These are phyloP conservation scores for Luzula sylvatica DNA, from an alignment of 176 grass and related monocot species.

Conservation along the genomic window DNA sequence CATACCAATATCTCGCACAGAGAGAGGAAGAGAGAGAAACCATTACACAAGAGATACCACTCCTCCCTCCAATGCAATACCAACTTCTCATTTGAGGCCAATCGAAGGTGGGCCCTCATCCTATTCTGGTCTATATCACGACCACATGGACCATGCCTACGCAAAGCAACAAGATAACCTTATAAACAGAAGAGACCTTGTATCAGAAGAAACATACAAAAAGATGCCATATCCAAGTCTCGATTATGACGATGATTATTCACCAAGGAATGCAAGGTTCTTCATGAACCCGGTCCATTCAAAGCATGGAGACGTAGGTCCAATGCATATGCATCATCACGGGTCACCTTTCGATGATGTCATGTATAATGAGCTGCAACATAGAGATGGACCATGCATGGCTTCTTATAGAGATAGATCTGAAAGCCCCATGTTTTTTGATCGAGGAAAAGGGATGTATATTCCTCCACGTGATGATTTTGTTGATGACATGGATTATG, in stretches of 20 bases:
- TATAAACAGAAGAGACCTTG: constrained; percentile 26
- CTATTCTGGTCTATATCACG: constrained; percentile 23
- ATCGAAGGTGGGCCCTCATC: constrained; percentile 44
- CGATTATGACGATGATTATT: constrained; percentile 23
- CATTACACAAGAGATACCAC: too few species aligned
- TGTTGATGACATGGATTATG: constrained; percentile 30
- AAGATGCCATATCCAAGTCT: constrained; percentile 29
- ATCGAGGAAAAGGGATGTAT: constrained; percentile 18
- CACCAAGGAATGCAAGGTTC: constrained; percentile 21
- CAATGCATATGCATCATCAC: constrained; percentile 16
- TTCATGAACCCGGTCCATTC: constrained; percentile 22
- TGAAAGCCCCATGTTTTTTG: constrained; percentile 25
- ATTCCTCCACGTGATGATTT: constrained; percentile 17
- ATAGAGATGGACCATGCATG: constrained; percentile 27
- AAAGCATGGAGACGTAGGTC: constrained; percentile 20
- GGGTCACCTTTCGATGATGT: not conserved
- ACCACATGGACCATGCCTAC: constrained; percentile 6
- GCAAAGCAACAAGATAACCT: constrained; percentile 18
- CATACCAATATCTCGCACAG: too few species aligned
- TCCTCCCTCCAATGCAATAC: constrained; percentile 10
- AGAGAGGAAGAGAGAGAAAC: constrained; percentile 8
- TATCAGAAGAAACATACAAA: constrained; percentile 30
- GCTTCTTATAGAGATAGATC: constrained; percentile 34
- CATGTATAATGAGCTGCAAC: constrained; percentile 15
- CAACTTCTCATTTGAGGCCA: constrained; percentile 24